Evolutionary conservation across 2,329 filamentous ascomycete genomes (phyloP), one percentile per base, ranked within the genome.

Genomic region (Diaporthe longicolla): DNA sequence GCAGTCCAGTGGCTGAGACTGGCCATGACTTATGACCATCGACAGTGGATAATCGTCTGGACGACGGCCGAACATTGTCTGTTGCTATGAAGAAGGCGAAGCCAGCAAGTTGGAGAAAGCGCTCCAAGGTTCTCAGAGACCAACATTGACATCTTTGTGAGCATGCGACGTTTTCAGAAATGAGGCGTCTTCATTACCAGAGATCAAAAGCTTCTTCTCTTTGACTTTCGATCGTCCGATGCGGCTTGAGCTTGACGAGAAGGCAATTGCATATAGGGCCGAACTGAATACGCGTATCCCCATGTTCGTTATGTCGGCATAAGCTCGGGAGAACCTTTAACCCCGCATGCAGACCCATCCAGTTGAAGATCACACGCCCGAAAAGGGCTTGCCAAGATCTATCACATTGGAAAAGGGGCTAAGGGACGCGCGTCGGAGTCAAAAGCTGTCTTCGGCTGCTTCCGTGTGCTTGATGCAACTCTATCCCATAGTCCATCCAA

Each of bases 171-270:
- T 32, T 32, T 32, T 32, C 29, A 43, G 2, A 24, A 6, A 40
- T 59, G 6, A 24, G 32, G 10, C 55, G 19, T 58, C n/a, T 0
- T 24, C 13, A 7, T 58, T 7, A n/a, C n/a, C 32, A 24, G 2
- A 37, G 37, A 37, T 3, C 19, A 58, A n/a, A 58, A 24, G 32
- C 32, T 58, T n/a, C 55, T 58, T 40, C 32, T 40, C 32, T 13
- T 37, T 58, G 55, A 37, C 9, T 58, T 58, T 58, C 32, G 55
- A 58, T 58, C 55, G 15, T 37, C 55, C 55, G 55, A 40, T 58
- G 32, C 21, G 19, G 10, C 40, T 24, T 58, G 32, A 24, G 55
- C 55, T 58, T 58, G n/a, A 40, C 32, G 32, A n/a, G 32, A 40
- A 40, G 32, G 55, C 21, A 37, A n/a, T n/a, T 58, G 55, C 32